Percentiles rank a stretch among this genome's conserved stretches.
phyloP scores from a whole-genome alignment of 352 stramenopile species.

The Globisporangium paddicum region DNA sequence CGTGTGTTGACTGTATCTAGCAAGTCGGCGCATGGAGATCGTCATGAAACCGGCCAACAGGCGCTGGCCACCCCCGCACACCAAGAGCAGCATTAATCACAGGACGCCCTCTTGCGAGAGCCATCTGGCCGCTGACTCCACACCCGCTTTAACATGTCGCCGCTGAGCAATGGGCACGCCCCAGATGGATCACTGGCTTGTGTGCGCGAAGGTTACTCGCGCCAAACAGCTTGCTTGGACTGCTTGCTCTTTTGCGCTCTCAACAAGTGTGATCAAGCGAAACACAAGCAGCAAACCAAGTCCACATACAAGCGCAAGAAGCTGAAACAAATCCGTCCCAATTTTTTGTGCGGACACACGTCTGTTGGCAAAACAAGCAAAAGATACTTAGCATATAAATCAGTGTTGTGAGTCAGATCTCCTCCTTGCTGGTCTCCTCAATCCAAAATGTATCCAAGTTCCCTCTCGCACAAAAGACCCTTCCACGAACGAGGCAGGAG shows the following conservation, averaged over 20 bases:
- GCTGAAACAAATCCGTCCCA: neutral
- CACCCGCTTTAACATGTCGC: slow-evolving; percentile 6
- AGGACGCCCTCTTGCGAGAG: neutral
- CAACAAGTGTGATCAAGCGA: neutral
- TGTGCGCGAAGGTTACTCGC: neutral
- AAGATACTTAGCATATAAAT: too few relatives aligned
- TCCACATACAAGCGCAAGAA: neutral
- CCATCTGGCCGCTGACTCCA: slow-evolving; percentile 8
- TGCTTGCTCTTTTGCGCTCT: neutral
- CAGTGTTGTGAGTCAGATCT: neutral
- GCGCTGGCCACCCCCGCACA: neutral
- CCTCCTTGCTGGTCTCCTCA: neutral
- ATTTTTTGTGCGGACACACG: too few relatives aligned
- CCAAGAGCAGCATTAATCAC: neutral
- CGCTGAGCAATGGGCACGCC: neutral
- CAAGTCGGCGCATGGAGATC: neutral
- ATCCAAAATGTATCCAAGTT: neutral
- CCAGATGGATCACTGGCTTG: slow-evolving; percentile 9
- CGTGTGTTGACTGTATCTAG: neutral
- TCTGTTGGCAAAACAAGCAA: neutral
- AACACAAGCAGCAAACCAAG: neutral
- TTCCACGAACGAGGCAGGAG: neutral
- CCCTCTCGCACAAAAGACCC: neutral
- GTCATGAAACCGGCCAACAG: neutral
- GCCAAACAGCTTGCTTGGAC: neutral